A percentile compares a stretch with the other conserved stretches of the same genome.
Conservation (phyloP, 306 rosid species). For the Vicia faba region DNA sequence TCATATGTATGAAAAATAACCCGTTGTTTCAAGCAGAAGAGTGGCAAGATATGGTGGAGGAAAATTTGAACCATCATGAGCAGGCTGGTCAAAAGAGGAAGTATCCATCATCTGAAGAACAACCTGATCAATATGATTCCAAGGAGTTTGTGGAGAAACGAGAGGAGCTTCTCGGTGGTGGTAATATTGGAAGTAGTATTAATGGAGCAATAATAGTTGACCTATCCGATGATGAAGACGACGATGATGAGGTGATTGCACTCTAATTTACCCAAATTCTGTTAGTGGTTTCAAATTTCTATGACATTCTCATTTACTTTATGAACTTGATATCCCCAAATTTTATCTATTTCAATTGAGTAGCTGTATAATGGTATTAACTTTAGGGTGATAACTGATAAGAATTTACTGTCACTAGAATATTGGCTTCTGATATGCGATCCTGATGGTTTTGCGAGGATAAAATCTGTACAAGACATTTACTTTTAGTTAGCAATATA, state of each 20-base stretch:
- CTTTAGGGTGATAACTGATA: slow-evolving; percentile 1
- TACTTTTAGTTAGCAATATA: not conserved
- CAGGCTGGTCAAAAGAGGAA: slow-evolving; percentile 71
- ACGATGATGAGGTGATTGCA: slow-evolving; percentile 30
- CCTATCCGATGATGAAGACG: slow-evolving; percentile 48
- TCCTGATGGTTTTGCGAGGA: slow-evolving; percentile 2
- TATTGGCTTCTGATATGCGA: slow-evolving; percentile 9
- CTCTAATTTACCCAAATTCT: slow-evolving; percentile 36
- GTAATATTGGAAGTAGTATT: slow-evolving; percentile 41
- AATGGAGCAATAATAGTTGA: slow-evolving; percentile 57
- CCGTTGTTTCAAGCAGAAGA: slow-evolving; percentile 55
- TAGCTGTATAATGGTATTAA: slow-evolving; percentile 14
- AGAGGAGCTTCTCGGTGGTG: slow-evolving; percentile 53
- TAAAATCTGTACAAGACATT: not conserved
- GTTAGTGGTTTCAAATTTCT: slow-evolving; percentile 36
- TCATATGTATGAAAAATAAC: slow-evolving; percentile 21
- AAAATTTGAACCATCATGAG: slow-evolving; percentile 49
- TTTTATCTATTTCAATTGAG: slow-evolving; percentile 3
- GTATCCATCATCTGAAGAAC: slow-evolving; percentile 65
- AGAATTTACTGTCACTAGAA: slow-evolving; percentile 12
- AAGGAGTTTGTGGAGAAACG: slow-evolving; percentile 67
- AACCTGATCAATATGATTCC: slow-evolving; percentile 57
- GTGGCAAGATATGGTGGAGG: slow-evolving; percentile 53
- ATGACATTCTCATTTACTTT: slow-evolving; percentile 25
- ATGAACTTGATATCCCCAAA: slow-evolving; percentile 6